Conservation (phyloP, 192 early-diverging fungal genomes). For the Spizellomyces punctatus region DNA sequence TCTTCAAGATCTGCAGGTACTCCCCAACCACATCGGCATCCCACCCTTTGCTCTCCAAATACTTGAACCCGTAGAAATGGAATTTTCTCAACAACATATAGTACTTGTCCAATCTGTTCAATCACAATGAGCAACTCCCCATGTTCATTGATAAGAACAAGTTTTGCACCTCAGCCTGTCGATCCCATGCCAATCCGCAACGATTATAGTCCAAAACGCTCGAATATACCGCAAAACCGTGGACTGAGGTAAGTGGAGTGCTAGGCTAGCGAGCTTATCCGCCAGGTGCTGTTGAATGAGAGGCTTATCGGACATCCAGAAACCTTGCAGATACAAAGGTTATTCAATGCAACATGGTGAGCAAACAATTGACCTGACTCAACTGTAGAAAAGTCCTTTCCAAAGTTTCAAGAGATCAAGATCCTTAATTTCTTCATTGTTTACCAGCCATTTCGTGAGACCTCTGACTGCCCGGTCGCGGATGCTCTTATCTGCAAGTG, state of each 20-base stretch:
- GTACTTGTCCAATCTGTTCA: constrained; percentile 74
- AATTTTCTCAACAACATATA: constrained; percentile 72
- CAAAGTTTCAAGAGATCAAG: constrained; percentile 80
- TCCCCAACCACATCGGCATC: constrained; percentile 50
- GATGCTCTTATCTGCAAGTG: constrained; percentile 65
- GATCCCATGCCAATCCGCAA: constrained; percentile 74
- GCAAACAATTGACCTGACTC: not conserved
- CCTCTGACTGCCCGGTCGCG: constrained; percentile 72
- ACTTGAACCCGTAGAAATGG: constrained; percentile 61
- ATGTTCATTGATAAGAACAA: not conserved
- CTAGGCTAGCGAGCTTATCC: constrained; percentile 69
- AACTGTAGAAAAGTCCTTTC: constrained; percentile 94
- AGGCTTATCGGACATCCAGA: constrained; percentile 97
- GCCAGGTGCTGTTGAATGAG: constrained; percentile 87
- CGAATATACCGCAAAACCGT: constrained; percentile 59
- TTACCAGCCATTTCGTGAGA: constrained; percentile 59
- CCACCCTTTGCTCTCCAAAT: constrained; percentile 64
- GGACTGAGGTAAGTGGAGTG: constrained; percentile 48
- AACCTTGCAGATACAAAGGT: constrained; percentile 51
- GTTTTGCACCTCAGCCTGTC: constrained; percentile 68
- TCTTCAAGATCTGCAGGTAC: constrained; percentile 54
- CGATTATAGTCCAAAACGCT: constrained; percentile 70
- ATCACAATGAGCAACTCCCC: not conserved
- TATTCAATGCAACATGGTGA: not conserved
- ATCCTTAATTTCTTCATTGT: constrained; percentile 47